Evolutionary conservation across 1,284 basidiomycete genomes (phyloP).

Genomic region (Microbotryum saponariae): DNA sequence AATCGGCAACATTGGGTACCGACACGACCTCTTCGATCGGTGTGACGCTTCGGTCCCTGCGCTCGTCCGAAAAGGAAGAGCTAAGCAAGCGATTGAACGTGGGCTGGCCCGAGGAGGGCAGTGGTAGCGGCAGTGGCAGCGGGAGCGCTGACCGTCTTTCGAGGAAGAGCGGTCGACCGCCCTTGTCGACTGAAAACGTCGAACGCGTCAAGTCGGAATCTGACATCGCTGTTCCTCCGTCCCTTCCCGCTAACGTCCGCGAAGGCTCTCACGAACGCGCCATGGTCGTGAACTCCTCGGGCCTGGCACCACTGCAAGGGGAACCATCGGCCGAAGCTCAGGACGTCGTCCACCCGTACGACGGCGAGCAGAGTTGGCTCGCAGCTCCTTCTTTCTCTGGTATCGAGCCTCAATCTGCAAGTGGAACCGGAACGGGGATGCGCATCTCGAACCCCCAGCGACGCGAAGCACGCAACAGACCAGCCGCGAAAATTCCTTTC

Average conservation of each 20-base stretch:
- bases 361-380: slow-evolving; percentile 22
- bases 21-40: slow-evolving; percentile 22
- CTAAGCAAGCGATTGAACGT: slow-evolving; percentile 1
- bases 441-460: slow-evolving; percentile 14
- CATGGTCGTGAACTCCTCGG: slow-evolving; percentile 2
- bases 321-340: no score
- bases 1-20: neutral
- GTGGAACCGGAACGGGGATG: slow-evolving; percentile 27
- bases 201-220: neutral
- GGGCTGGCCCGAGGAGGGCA: neutral
- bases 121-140: neutral
- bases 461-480: slow-evolving; percentile 5
- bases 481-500: neutral
- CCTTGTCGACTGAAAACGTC: neutral
- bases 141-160: neutral
- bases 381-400: slow-evolving; percentile 24
- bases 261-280: slow-evolving; percentile 8
- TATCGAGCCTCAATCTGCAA: slow-evolving; percentile 14
- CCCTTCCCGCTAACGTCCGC: neutral
- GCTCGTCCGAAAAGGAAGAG: slow-evolving; percentile 18
- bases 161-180: neutral
- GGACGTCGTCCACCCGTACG: slow-evolving; percentile 11
- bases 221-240: neutral
- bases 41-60: slow-evolving; percentile 13
- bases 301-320: no score